Base-by-base conservation (phyloP, 352 stramenopile species). In the Globisporangium cederbergense region DNA sequence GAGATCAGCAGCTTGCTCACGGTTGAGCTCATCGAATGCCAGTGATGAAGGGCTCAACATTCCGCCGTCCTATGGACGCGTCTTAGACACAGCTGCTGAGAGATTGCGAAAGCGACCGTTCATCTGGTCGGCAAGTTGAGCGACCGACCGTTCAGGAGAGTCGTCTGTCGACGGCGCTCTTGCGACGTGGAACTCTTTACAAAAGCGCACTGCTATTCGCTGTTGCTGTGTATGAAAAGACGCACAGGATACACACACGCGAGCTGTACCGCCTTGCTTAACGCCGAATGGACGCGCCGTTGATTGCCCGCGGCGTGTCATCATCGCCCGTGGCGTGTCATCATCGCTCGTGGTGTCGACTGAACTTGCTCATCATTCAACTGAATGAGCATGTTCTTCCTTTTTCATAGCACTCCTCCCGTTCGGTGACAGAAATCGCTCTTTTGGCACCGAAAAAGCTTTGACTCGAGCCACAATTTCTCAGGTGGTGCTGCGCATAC, bases 401-500 rank as follows among this genome's bases (percentile, higher is more conserved):
- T 3, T 52, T 46, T 46, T 46, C 16, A 22, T 22, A 0, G 18
- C 20, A 16, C 40, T 46, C 40, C 40, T 46, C 40, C 40, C 40
- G 40, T 46, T 49, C 16, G 34, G 46, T 50, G 34, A 32, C 40
- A 43, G 25, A 34, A 55, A 46, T 20, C n/a, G 43, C 36, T 42
- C 10, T 42, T 16, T 14, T 51, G 42, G 16, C 25, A 16, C 22
- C 36, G 36, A 47, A 18, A 40, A 58, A 45, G 14, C 16, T 6
- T 22, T 20, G 57, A 8, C 57, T 62, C 5, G 57, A 1, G 42
- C 42, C 56, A 62, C 56, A n/a, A n/a, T 32, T 50, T 38, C 56
- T 32, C 30, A 54, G 40, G 36, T 13, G 47, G 58, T 64, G 58
- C 58, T 36, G 57, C 47, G 14, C 58, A 64, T 51, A 64, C 58